phyloP scores from a whole-genome alignment of 169 alveolate species.

The Cryptosporidium ubiquitum region DNA sequence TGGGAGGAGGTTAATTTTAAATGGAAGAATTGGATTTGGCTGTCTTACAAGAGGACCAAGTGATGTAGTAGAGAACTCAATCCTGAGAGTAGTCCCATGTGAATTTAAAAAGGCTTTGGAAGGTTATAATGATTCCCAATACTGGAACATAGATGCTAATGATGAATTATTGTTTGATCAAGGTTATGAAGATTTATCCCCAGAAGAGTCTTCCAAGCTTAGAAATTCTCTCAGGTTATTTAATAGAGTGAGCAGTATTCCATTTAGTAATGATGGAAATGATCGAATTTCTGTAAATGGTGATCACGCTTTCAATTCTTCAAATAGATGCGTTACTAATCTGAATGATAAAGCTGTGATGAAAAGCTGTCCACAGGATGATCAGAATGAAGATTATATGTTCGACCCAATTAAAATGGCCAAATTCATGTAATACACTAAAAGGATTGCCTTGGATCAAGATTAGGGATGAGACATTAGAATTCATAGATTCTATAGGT shows the following conservation, averaged over 20 bases:
- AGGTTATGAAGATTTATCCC: background rate
- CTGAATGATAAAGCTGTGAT: slow-evolving; percentile 65
- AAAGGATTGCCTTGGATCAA: background rate
- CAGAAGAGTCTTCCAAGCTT: slow-evolving; percentile 6
- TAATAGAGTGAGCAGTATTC: background rate
- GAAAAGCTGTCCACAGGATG: slow-evolving; percentile 47
- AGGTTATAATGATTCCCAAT: slow-evolving; percentile 42
- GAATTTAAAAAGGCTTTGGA: slow-evolving; percentile 42
- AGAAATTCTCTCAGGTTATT: slow-evolving; percentile 39
- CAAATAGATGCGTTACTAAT: slow-evolving; percentile 55
- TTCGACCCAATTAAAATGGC: slow-evolving; percentile 43
- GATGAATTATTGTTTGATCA: slow-evolving; percentile 43
- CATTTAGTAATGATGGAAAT: slow-evolving; percentile 38
- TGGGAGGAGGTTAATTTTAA: slow-evolving; percentile 54
- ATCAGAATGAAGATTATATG: slow-evolving; percentile 1
- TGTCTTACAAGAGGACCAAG: slow-evolving; percentile 70
- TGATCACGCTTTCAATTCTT: slow-evolving; percentile 9
- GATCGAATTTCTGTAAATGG: slow-evolving; percentile 45
- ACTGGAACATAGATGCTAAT: slow-evolving; percentile 29
- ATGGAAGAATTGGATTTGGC: slow-evolving; percentile 24
- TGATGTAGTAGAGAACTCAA: slow-evolving; percentile 44
- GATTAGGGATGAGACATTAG: background rate
- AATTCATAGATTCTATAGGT: background rate
- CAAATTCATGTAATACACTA: background rate
- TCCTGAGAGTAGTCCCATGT: slow-evolving; percentile 47